Evolutionary conservation across 768 basidiomycete species (phyloP), one percentile per base, ranked within the genome.

Genomic region (Trametes gibbosa): DNA sequence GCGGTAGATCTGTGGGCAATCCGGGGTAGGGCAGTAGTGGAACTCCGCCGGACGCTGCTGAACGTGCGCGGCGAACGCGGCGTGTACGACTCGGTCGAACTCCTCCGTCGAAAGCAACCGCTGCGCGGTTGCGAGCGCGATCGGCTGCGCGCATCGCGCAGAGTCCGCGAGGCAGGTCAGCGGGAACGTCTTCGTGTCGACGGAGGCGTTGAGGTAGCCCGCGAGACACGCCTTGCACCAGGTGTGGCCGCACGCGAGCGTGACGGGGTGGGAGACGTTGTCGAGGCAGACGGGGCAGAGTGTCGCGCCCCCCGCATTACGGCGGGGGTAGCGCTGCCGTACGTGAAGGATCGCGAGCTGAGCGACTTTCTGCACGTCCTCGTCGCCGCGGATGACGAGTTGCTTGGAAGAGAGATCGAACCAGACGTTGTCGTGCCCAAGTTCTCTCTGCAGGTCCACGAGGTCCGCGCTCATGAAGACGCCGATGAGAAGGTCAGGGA

Each of bases 1-100:
- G 25, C 89, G 84, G 68, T 92, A 93, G 6, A 91, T 77, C 65
- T 90, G 86, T 0, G 76, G 75, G 64, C 91, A 93, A 68, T 92
- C 88, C 0, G 91, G 86, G 0, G 89, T 86, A 0, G 91, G 90
- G 71, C 91, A 93, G 64, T 84, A 86, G 58, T 82, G 79, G 64
- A 87, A 87, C 57, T 90, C 86, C 8, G 77, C 72, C 0, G 87
- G 77, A 37, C 80, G 80, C 2, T 80, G 72, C 58, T 85, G 82
- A 19, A 90, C 75, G 66, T 91, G 77, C 0, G 80, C 70, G n/a
- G 81, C 74, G 63, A 87, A 85, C 0, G 89, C 81, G 0, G 87
- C 81, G 13, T 82, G 75, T 17, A 82, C 72, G 34, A 92, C 63
- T 0, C 78, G 74, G 25, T 82, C 76, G 65, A 89, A 84, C 21